phyloP scores from a whole-genome alignment of 2,329 filamentous ascomycete species.

The Dactylellina haptotyla region DNA sequence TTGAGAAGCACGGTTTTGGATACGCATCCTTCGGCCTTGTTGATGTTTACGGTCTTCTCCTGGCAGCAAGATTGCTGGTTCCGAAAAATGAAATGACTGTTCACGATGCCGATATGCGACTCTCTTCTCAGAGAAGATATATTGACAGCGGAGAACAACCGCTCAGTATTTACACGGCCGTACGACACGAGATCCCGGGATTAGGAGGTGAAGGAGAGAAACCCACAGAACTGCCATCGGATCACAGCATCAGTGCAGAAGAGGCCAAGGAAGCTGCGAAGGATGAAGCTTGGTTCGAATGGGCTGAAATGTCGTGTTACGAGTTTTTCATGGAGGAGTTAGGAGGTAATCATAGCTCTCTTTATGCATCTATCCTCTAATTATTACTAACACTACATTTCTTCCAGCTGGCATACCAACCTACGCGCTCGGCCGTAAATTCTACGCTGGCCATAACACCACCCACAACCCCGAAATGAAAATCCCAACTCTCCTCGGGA shows the following conservation, averaged over 20 bases:
- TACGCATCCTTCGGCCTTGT: conserved; percentile 90
- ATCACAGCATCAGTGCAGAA: conserved; percentile 61
- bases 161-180: conserved; percentile 92
- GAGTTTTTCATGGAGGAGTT: conserved; percentile 92
- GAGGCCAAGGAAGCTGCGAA: conserved; percentile 66
- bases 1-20: conserved; percentile 85
- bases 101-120: conserved; percentile 81
- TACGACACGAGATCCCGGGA: conserved; percentile 91
- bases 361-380: neutral
- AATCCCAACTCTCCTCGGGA: conserved; percentile 83
- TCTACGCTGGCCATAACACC: conserved; percentile 75
- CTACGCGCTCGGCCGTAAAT: conserved; percentile 88
- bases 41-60: conserved; percentile 87
- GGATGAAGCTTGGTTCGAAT: conserved; percentile 82
- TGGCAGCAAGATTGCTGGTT: conserved; percentile 85
- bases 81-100: conserved; percentile 84
- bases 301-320: conserved; percentile 95
- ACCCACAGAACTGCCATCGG: conserved; percentile 57
- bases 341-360: conserved; percentile 13
- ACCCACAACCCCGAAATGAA: conserved; percentile 82
- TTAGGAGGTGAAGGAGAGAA: conserved; percentile 64
- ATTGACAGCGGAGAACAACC: conserved; percentile 82
- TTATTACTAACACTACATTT: neutral
- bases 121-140: conserved; percentile 84
- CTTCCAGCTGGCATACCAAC: conserved; percentile 84